Base-by-base conservation (phyloP, 129 eudicot species). In the Pittosporum tobira region DNA sequence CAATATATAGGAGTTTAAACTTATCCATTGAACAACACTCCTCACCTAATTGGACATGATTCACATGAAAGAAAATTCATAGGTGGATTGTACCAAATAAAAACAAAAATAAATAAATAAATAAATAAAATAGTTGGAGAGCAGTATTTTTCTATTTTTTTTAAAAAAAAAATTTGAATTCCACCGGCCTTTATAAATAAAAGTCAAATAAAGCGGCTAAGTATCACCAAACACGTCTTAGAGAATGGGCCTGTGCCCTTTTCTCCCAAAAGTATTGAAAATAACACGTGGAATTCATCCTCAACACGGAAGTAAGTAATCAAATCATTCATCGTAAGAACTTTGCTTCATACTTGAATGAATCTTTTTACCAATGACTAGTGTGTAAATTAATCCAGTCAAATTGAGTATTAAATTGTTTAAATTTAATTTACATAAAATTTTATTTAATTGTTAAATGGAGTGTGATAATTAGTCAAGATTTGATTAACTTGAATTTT, bases 41-140 rank as follows among this genome's bases (percentile, higher is more conserved):
- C 61, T 63, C 61, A 62, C 69, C 72, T 43, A 70, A 55, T 65
- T n/a, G n/a, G n/a, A n/a, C n/a, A n/a, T n/a, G n/a, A n/a, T n/a
- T n/a, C n/a, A n/a, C n/a, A n/a, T n/a, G n/a, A n/a, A n/a, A n/a
- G n/a, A n/a, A n/a, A n/a, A n/a, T n/a, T n/a, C n/a, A n/a, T n/a
- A n/a, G n/a, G n/a, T n/a, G n/a, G n/a, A n/a, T n/a, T 34, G 71
- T 70, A 59, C 59, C 78, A 66, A 14, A 54, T 51, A 40, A 47
- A 65, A 42, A 57, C 20, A 68, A 70, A 49, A 48, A 55, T 61
- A 67, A 56, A n/a, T 20, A 44, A 37, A 8, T 40, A 58, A 63
- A 37, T 55, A 22, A 47, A 73, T 64, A 40, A 46, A 29, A 59
- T 15, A 63, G 59, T 63, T 58, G 63, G 47, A 36, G 56, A 36